Evolutionary conservation across 306 rosid species (phyloP), one percentile per base, ranked within the genome.

Genomic region (Lithocarpus polystachyus): DNA sequence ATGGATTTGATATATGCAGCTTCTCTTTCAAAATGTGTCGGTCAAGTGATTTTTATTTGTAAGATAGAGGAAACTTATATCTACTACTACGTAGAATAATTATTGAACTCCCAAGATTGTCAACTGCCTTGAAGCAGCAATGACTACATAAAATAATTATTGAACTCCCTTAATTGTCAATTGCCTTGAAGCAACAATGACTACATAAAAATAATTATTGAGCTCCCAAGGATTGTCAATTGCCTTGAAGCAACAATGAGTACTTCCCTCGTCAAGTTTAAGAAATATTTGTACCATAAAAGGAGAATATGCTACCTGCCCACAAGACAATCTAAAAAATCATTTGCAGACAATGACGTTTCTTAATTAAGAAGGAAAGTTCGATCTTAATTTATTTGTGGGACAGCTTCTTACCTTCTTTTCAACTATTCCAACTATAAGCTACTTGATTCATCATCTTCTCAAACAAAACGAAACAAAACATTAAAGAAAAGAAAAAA

Each of bases 301-400:
- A 82, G 24, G 37, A 76, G 88, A 83, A 79, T 83, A 45, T 85
- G 86, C 82, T 83, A 83, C 88, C 89, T 89, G 73, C 89, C 88
- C 54, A 79, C 84, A 76, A 71, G 79, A 81, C 93, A 86, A 56
- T 52, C 68, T 56, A 77, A 80, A 79, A 86, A 10, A 86, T 84
- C 85, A 56, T 65, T 54, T 17, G 73, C 60, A 37, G 88, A 82
- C 77, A 73, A 83, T 62, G 71, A 72, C 48, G 68, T 82, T 77
- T 79, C 75, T 78, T 71, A 72, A 83, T 80, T 31, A 83, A 76
- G 48, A 26, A 75, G 29, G 15, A 74, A 62, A 61, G 72, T 52
- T 40, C 10, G 51, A 56, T 51, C 80, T 78, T 69, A 76, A 74
- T 40, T 75, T 60, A 56, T 19, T 54, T 75, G 33, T 72, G 77